These are phyloP conservation scores for Colletotrichum limetticola DNA, from an alignment of 2,329 filamentous ascomycete species.

Conservation along the genomic window DNA sequence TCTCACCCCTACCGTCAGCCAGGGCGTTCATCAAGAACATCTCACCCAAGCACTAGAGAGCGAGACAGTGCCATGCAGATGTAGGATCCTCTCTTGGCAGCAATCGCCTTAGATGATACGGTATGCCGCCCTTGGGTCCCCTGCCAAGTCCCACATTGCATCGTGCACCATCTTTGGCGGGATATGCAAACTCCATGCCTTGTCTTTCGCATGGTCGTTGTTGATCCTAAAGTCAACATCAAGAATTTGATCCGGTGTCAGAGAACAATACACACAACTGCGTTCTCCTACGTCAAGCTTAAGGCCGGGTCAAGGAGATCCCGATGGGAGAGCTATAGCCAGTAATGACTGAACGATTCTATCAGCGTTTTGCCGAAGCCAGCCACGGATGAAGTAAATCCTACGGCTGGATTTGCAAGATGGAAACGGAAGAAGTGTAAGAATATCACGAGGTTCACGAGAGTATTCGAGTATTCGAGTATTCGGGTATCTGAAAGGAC, in stretches of 20 bases:
- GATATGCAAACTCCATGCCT: not conserved
- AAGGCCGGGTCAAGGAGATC: too few relatives aligned
- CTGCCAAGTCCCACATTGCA: not conserved
- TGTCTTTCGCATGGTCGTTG: not conserved
- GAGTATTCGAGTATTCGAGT: not conserved
- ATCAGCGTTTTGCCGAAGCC: not conserved
- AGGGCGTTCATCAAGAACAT: not conserved
- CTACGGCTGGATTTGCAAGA: not conserved
- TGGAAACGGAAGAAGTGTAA: not conserved
- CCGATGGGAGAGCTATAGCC: not conserved
- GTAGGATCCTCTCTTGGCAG: constrained; percentile 11
- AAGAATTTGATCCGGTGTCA: not conserved
- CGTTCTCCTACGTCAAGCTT: not conserved
- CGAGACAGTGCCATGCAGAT: not conserved
- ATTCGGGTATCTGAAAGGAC: not conserved
- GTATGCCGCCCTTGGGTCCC: not conserved
- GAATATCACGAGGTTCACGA: not conserved
- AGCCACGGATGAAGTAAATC: not conserved
- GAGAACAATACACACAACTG: not conserved
- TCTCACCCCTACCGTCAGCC: not conserved
- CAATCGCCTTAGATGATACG: not conserved
- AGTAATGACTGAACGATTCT: not conserved
- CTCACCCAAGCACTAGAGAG: not conserved
- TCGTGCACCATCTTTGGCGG: not conserved
- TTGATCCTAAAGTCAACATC: not conserved